Evolutionary conservation across 805 yeast genomes (phyloP).

Genomic region (Candida piceae): DNA sequence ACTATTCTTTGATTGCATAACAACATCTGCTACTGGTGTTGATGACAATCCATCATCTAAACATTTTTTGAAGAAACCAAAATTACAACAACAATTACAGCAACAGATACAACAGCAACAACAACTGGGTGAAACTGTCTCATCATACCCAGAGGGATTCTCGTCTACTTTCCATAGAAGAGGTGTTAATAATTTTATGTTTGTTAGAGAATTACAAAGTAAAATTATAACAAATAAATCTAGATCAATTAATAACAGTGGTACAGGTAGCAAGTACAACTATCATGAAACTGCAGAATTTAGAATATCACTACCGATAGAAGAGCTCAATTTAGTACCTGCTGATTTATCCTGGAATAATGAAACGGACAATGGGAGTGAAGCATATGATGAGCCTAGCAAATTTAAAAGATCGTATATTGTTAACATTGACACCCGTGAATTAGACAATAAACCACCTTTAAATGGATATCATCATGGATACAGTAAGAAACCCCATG

Average conservation of each 20-base stretch:
- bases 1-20: slow-evolving; percentile 24
- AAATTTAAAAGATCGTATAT: slow-evolving; percentile 34
- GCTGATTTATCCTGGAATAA: too few relatives aligned
- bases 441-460: slow-evolving; percentile 32
- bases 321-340: slow-evolving; percentile 22
- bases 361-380: too few relatives aligned
- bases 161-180: slow-evolving; percentile 45
- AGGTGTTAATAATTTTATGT: slow-evolving; percentile 46
- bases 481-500: too few relatives aligned
- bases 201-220: slow-evolving; percentile 44
- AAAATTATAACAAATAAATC: slow-evolving; percentile 38
- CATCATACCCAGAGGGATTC: slow-evolving; percentile 43
- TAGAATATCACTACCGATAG: slow-evolving; percentile 36
- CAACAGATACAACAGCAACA: background rate
- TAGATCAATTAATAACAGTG: slow-evolving; percentile 7
- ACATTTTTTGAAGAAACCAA: slow-evolving; percentile 3
- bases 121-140: slow-evolving; percentile 16
- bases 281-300: slow-evolving; percentile 37
- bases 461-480: background rate
- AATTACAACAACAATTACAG: background rate
- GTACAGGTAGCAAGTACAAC: slow-evolving; percentile 13
- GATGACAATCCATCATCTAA: slow-evolving; percentile 4
- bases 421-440: slow-evolving; percentile 38
- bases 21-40: slow-evolving; percentile 20
- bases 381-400: too few relatives aligned